Evolutionary conservation across 176 grass and related monocot species (phyloP).

Genomic region (Tillandsia leiboldiana): DNA sequence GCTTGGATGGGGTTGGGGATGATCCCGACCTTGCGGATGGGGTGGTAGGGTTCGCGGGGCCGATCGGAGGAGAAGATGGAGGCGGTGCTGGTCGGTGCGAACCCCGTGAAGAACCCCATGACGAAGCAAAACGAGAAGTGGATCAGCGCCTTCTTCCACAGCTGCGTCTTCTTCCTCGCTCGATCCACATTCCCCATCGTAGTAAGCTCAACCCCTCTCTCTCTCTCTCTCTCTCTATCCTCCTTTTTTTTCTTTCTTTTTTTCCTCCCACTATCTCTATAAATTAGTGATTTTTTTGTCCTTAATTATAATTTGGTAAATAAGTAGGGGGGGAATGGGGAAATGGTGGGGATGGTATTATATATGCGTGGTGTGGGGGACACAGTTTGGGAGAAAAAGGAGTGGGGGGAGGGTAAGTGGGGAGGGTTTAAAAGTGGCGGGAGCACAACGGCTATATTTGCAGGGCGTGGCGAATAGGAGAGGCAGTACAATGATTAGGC

Average conservation of each 20-base stretch:
- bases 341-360: not conserved
- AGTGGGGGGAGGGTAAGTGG: not conserved
- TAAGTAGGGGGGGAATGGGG: not conserved
- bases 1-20: too few species aligned
- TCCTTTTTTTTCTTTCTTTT: too few species aligned
- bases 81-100: constrained; percentile 26
- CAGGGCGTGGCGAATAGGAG: too few species aligned
- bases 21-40: too few species aligned
- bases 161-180: constrained; percentile 28
- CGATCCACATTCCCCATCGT: constrained; percentile 11
- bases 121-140: constrained; percentile 42
- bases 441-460: constrained; percentile 12
- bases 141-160: constrained; percentile 36
- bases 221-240: too few species aligned
- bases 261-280: not conserved
- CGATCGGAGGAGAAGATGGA: not conserved
- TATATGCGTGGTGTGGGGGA: constrained; percentile 19
- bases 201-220: too few species aligned
- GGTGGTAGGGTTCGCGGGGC: too few species aligned
- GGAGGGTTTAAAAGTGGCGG: constrained; percentile 26
- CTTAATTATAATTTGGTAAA: not conserved
- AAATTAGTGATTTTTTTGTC: constrained; percentile 11
- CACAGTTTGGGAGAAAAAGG: not conserved
- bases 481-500: too few species aligned
- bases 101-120: constrained; percentile 43